Base-by-base conservation (phyloP, 2,329 filamentous ascomycete genomes). In the Colletotrichum sp. region DNA sequence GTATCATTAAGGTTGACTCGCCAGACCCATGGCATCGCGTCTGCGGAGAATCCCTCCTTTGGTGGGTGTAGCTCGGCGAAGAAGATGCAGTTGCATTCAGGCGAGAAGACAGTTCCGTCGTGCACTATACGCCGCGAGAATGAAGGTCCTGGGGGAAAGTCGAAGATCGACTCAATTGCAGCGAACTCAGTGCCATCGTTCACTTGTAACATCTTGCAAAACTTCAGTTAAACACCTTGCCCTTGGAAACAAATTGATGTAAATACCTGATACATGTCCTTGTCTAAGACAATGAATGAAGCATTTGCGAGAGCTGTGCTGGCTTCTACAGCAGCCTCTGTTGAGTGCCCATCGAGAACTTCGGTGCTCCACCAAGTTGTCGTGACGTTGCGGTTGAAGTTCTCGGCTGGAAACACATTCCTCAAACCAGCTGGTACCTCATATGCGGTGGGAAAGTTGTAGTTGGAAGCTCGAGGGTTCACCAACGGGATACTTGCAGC, bases 21-120 rank as follows among this genome's bases (percentile, higher is more conserved):
- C 77, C 74, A 78, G 28, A 78, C 74, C 71, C 68, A 78, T 15
- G 71, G 65, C 68, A 78, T 74, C 4, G 76, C 61, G 18, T 77
- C 68, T 8, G 77, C 34, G 0, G 71, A 75, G 66, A 71, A 78
- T 24, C 77, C 77, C 8, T 66, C 8, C 63, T 75, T 60, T 2
- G 77, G 77, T 12, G 77, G 76, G 21, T 78, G 71, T 2, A 78
- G 65, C 32, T 78, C 76, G 6, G 71, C 76, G 28, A 67, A 77
- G 63, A 78, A 78, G 61, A 78, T 68, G 28, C 74, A 78, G 26
- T 78, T 78, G 48, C 71, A 78, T 18, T 78, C 76, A 3, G 77
- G 77, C 1, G 77, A 72, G 68, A 61, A 78, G 6, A 78, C 76
- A 1, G 76, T 78, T 30, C 73, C 76, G 28, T 78, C 77, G 21